Base-by-base conservation (phyloP, 176 grass and related monocot species). In the Phoenix dactylifera region DNA sequence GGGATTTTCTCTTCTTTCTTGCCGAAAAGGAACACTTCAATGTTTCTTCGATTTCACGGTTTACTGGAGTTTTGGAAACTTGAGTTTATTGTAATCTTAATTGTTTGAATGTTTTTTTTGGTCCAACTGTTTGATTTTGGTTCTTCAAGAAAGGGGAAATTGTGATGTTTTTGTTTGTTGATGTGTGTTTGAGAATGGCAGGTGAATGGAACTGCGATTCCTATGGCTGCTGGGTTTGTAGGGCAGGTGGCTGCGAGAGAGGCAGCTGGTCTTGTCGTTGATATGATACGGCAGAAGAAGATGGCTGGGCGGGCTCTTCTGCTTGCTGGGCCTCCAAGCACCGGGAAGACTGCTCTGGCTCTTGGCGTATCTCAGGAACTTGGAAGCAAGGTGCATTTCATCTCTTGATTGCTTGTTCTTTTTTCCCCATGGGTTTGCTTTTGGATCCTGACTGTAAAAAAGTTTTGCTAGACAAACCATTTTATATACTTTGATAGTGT, bases 241-340 rank as follows among this genome's bases (percentile, higher is more conserved):
- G 90, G 84, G 53, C 93, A 98, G 81, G 81, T 73, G 73, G 56
- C 64, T 44, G 87, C 93, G 59, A 72, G 87, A 67, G 87, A 97
- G 77, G 87, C 66, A 22, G 9, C 63, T 18, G 93, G 87, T n/a
- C 66, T 98, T 54, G 60, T 78, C 12, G 84, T 86, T 53, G 93
- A 98, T 60, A 98, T 98, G 93, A 86, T 98, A 52, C 82, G 87
- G 25, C 87, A 85, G 78, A 92, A 92, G 81, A 92, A 98, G 59
- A 98, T 98, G 93, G 87, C 93, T 25, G 93, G 93, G 49, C 69
- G 87, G 20, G 87, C 93, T 3, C 63, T 92, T 70, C 84, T 98
- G 6, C 73, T 98, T 24, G 87, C 87, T 5, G 87, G 93, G 7
- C 93, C 93, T 6, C 93, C 84, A 3, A 79, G 87, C 66, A 98